Conservation (phyloP, 2,329 filamentous ascomycete genomes). For the Xylariomycetidae sp. region DNA sequence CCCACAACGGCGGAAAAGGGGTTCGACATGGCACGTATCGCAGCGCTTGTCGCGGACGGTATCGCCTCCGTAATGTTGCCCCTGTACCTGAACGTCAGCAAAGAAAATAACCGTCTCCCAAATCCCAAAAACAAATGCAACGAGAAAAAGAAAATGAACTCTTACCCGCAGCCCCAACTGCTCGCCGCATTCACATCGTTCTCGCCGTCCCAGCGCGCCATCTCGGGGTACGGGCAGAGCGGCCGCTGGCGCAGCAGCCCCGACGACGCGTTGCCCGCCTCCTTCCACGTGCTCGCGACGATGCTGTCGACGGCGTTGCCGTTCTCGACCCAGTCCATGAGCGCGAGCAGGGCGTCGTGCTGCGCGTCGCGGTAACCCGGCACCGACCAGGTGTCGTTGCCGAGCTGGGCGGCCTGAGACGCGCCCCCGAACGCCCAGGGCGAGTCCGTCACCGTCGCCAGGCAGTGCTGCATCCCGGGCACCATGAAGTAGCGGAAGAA, state of each 20-base stretch:
- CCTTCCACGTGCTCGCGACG: conserved; percentile 31
- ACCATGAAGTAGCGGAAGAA: conserved; percentile 50
- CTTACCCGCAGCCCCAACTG: conserved; percentile 32
- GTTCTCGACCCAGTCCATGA: conserved; percentile 28
- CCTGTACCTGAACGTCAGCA: no score
- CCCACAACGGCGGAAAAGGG: no score
- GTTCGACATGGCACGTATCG: no score
- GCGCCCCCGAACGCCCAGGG: conserved; percentile 36
- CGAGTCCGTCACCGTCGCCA: conserved; percentile 27
- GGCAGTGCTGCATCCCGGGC: conserved; percentile 51
- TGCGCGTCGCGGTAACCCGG: conserved; percentile 30
- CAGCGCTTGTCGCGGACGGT: no score
- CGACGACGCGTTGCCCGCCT: conserved; percentile 17
- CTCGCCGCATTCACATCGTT: conserved; percentile 28
- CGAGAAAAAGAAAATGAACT: no score
- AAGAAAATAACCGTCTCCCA: no score
- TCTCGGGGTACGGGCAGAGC: conserved; percentile 38
- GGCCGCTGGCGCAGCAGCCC: conserved; percentile 40
- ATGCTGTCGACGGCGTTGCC: conserved; percentile 24
- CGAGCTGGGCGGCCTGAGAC: conserved; percentile 23
- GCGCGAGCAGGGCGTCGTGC: conserved; percentile 28
- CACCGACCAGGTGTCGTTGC: conserved; percentile 27
- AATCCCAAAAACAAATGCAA: no score
- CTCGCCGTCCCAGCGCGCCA: conserved; percentile 29
- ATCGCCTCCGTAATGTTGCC: no score